A percentile compares a stretch with the other conserved stretches of the same genome.
Conservation (phyloP, 2,329 filamentous ascomycete species). For the Neopestalotiopsis sp. region DNA sequence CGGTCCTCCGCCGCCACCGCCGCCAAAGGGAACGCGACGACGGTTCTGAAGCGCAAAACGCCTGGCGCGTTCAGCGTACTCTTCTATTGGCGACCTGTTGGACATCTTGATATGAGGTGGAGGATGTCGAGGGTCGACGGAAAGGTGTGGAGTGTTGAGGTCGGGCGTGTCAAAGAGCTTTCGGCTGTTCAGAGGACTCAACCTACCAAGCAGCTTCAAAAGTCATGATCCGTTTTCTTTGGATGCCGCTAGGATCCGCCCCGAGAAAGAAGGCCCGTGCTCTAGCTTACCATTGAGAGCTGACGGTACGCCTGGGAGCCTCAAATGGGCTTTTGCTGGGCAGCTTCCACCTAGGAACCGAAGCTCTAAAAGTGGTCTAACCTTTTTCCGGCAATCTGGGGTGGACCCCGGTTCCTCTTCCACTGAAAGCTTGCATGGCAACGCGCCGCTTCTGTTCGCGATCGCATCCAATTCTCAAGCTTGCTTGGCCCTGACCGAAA, state of each 20-base stretch:
- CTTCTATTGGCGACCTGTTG: slow-evolving; percentile 35
- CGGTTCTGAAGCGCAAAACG: slow-evolving; percentile 28
- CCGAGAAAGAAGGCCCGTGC: slow-evolving; percentile 15
- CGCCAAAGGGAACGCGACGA: slow-evolving; percentile 30
- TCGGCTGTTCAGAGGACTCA: not conserved
- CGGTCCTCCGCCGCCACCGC: slow-evolving; percentile 44
- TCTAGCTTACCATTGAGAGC: not conserved
- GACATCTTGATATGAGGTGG: slow-evolving; percentile 33
- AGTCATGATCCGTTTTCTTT: slow-evolving; percentile 27
- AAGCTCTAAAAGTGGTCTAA: slow-evolving; percentile 16
- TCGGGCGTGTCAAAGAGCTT: not conserved
- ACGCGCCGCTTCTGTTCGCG: not conserved
- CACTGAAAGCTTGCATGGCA: not conserved
- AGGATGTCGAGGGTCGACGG: not conserved
- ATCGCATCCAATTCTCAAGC: not conserved
- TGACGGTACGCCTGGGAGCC: not conserved
- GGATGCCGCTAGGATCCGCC: slow-evolving; percentile 10
- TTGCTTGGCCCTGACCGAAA: not conserved
- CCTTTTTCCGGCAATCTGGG: slow-evolving; percentile 16
- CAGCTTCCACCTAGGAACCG: not conserved
- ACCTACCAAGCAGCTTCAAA: slow-evolving; percentile 15
- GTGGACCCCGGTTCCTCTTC: not conserved
- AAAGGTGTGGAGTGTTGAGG: not conserved
- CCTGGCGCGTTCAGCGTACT: slow-evolving; percentile 28
- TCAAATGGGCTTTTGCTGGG: too few relatives aligned